These are phyloP conservation scores for Pythium vanterpoolii DNA, from an alignment of 352 stramenopile genomes.

Conservation along the genomic window DNA sequence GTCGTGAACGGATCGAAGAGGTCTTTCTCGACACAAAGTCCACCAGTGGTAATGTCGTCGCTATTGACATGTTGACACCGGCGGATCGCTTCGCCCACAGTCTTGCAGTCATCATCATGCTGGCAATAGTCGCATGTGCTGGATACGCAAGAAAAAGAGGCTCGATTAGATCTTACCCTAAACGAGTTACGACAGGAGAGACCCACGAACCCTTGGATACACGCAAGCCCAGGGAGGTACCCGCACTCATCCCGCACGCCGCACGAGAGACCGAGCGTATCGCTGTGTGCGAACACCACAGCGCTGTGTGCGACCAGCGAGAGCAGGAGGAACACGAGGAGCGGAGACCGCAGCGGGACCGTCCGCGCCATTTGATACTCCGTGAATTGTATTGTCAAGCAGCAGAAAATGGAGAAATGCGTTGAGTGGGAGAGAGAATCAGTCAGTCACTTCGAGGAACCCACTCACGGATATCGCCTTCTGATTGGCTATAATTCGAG, in stretches of 20 bases:
- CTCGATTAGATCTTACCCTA: not conserved
- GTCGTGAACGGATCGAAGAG: slow-evolving; percentile 73
- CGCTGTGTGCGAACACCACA: not conserved
- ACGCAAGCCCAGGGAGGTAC: slow-evolving; percentile 69
- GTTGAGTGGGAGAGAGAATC: not conserved
- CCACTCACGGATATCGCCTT: not conserved
- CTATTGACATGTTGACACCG: slow-evolving; percentile 45
- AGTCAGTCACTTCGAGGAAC: not conserved
- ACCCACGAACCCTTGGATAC: slow-evolving; percentile 42
- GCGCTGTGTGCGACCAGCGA: not conserved
- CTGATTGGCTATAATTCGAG: not conserved
- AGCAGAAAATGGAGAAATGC: not conserved
- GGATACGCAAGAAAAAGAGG: not conserved
- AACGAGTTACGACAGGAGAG: not conserved
- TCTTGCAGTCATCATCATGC: slow-evolving; percentile 51
- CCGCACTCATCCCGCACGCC: slow-evolving; percentile 55
- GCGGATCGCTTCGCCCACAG: slow-evolving; percentile 40
- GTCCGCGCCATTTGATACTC: too few species aligned
- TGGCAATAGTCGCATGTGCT: slow-evolving; percentile 72
- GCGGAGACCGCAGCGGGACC: not conserved
- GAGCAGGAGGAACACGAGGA: not conserved
- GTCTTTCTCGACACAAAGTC: slow-evolving; percentile 76
- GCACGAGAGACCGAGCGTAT: slow-evolving; percentile 42
- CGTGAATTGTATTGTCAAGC: too few species aligned
- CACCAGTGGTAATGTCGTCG: slow-evolving; percentile 28